Base-by-base conservation (phyloP, 345 rosid genomes). In the Citrus mangshanensis region DNA sequence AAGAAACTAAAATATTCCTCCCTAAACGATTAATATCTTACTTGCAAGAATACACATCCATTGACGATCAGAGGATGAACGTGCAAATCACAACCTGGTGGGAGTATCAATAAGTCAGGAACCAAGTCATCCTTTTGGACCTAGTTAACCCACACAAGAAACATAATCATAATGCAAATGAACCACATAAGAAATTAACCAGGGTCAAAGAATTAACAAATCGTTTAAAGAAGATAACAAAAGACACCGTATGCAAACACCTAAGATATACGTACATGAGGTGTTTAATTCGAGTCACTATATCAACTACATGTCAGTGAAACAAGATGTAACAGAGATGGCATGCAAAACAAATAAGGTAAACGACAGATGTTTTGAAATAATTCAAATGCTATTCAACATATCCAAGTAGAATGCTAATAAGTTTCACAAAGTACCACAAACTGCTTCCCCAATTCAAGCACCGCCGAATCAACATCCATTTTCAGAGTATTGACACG, bases 401-500 rank as follows among this genome's bases (percentile, higher is more conserved):
- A 72, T 21, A 81, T 68, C 70, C 73, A 79, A 63, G 61, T 67
- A 35, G 76, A 68, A 40, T 22, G 61, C 58, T 14, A 67, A 56
- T 28, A 71, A 75, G 73, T 68, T 25, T 62, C 54, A 78, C 67
- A 68, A 80, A 9, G 58, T 91, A 92, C 99, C 93, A 3, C 81
- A 75, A 79, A 81, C 16, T 82, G 85, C 81, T 89, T 91, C 80
- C 85, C 86, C 76, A 95, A 85, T 85, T 91, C 95, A 73, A 54
- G 75, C 69, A 89, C 62, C 8, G 95, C 93, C 1, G 93, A 88
- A 75, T 88, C 91, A 68, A 89, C 86, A 84, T 86, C 92, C 89
- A 91, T 73, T 84, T 93, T 93, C 63, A 93, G 85, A 25, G 97
- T 88, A 88, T 95, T 95, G 37, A 95, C 97, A 72, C 99, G 95